phyloP scores from a whole-genome alignment of 805 yeast genomes.

The Ogataea philodendri region DNA sequence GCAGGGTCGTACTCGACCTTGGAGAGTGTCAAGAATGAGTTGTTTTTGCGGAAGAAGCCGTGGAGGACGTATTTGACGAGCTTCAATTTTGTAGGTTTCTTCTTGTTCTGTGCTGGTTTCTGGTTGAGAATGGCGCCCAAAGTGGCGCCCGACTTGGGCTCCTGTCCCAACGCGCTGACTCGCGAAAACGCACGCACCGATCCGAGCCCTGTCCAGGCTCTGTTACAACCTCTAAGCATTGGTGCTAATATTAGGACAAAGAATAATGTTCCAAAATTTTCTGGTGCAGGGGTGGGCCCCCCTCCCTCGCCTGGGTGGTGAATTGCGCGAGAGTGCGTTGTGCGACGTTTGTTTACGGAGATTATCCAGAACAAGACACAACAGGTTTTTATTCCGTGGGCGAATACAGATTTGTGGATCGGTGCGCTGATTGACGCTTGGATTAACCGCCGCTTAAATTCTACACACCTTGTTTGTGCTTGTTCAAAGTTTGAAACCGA shows the following conservation, averaged over 20 bases:
- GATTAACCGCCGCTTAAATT: no score
- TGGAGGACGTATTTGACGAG: slow-evolving; percentile 68
- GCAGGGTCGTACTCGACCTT: slow-evolving; percentile 66
- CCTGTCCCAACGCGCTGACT: slow-evolving; percentile 4
- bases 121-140: slow-evolving; percentile 29
- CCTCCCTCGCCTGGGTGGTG: slow-evolving; percentile 1
- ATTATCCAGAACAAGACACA: slow-evolving; percentile 4
- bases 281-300: slow-evolving; percentile 10
- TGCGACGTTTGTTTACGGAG: slow-evolving; percentile 10
- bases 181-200: slow-evolving; percentile 3
- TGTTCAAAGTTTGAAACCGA: no score
- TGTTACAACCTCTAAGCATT: slow-evolving; percentile 3
- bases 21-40: slow-evolving; percentile 74
- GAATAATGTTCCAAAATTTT: neutral
- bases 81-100: slow-evolving; percentile 23
- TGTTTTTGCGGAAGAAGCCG: slow-evolving; percentile 76
- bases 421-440: slow-evolving; percentile 3
- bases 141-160: slow-evolving; percentile 18
- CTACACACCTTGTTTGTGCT: no score
- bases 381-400: slow-evolving; percentile 1
- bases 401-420: slow-evolving; percentile 3
- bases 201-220: no score
- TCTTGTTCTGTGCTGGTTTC: slow-evolving; percentile 3
- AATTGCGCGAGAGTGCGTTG: slow-evolving; percentile 9
- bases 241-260: neutral